Conservation (phyloP, 2,329 filamentous ascomycete genomes). For the Calonectria fujianensis region DNA sequence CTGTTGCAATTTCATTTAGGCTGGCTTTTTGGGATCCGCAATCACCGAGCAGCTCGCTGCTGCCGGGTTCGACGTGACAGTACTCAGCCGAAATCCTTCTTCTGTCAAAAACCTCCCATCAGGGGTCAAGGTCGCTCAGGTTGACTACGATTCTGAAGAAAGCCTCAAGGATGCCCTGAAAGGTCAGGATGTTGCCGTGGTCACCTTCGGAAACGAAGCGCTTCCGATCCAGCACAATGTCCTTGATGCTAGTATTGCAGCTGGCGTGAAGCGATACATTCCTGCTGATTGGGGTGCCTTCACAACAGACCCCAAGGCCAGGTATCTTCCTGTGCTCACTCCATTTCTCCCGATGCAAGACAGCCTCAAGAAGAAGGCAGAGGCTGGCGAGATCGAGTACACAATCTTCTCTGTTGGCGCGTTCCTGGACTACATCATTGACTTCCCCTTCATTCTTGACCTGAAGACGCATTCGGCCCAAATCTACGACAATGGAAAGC, state of each 20-base stretch:
- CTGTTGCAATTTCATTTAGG: background rate
- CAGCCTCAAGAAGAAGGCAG: background rate
- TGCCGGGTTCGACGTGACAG: slow-evolving; percentile 6
- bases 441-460: background rate
- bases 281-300: slow-evolving; percentile 1
- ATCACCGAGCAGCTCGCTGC: background rate
- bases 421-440: background rate
- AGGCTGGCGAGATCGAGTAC: slow-evolving; percentile 1
- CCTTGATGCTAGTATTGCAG: slow-evolving; percentile 1
- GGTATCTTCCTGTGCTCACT: background rate
- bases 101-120: background rate
- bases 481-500: background rate
- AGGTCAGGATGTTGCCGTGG: slow-evolving; percentile 3
- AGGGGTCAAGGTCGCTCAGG: background rate
- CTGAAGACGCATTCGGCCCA: background rate
- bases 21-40: background rate
- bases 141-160: slow-evolving; percentile 10
- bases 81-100: slow-evolving; percentile 7
- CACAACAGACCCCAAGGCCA: background rate
- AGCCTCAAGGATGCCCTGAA: background rate
- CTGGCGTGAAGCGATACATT: slow-evolving; percentile 3
- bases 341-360: background rate
- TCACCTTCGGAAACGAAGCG: background rate
- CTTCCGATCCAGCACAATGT: background rate
- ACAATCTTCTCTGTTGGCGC: slow-evolving; percentile 7